Evolutionary conservation across 1,284 basidiomycete species (phyloP), one percentile per base, ranked within the genome.

Genomic region (Porodaedalea pini): DNA sequence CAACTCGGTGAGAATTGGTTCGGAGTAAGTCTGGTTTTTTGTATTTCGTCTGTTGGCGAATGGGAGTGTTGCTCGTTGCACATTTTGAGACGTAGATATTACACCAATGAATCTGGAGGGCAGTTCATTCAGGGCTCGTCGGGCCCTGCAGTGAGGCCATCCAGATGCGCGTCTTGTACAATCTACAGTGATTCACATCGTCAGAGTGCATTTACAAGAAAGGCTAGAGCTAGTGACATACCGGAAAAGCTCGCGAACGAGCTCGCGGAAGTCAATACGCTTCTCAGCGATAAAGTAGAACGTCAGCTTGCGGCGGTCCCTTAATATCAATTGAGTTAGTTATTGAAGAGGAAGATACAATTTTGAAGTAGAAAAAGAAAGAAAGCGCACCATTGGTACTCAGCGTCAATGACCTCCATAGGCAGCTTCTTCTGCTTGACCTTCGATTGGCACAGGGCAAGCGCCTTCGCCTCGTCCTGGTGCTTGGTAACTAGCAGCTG

Each of bases 201-300:
- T 13, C 50, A 63, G 36, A 58, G 51, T 10, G 54, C 11, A 23
- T 41, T 45, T 41, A 13, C n/a, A 1, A 15, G 3, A 6, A 21
- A 39, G 17, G 7, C 11, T 8, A 41, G 10, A 27, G n/a, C 13
- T 7, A 39, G 31, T 11, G 27, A 66, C 75, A 29, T 59, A 90
- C 84, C 92, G 79, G 80, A 97, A 96, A 31, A 96, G 75, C 71
- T 96, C 94, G 67, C 92, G 82, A 51, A 96, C 94, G 60, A 98
- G 82, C 71, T 98, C 95, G 65, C 96, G 82, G 76, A 99, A 98
- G 73, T 99, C 96, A 70, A 99, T 95, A 63, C 96, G 78, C 73
- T 93, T 94, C 68, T 96, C 93, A 54, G 95, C 93, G 60, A 95
- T 80, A 71, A 97, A 99, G 76, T 98, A 98, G 78, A 98, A 98